These are phyloP conservation scores for Agrocybe pediades DNA, from an alignment of 768 basidiomycete genomes.

Conservation along the genomic window DNA sequence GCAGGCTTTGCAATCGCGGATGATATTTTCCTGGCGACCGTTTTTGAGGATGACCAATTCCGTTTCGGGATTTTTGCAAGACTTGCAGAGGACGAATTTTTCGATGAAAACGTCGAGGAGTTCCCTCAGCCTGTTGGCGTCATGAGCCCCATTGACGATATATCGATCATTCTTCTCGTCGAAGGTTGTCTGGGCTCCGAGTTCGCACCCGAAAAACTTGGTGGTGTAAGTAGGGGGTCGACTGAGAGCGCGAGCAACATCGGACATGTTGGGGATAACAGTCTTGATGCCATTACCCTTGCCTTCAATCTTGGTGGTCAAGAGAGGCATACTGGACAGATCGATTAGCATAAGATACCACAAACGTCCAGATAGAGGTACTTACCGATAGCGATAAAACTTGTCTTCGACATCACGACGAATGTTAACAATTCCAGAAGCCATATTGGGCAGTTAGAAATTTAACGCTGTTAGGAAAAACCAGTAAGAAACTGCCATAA, in stretches of 20 bases:
- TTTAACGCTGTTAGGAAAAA: slow-evolving; percentile 55
- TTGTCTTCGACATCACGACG: slow-evolving; percentile 97
- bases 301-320: slow-evolving; percentile 96
- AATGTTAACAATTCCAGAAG: slow-evolving; percentile 86
- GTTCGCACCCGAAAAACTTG: slow-evolving; percentile 99
- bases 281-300: slow-evolving; percentile 99
- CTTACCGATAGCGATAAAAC: slow-evolving; percentile 91
- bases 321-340: slow-evolving; percentile 81
- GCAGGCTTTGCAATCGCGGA: slow-evolving; percentile 98
- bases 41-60: slow-evolving; percentile 88
- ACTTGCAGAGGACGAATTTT: slow-evolving; percentile 95
- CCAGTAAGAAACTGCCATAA: neutral
- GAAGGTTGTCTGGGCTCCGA: slow-evolving; percentile 95
- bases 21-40: slow-evolving; percentile 81
- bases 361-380: slow-evolving; percentile 5
- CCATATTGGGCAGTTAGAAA: slow-evolving; percentile 69
- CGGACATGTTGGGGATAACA: slow-evolving; percentile 97
- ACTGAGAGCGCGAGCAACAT: slow-evolving; percentile 92
- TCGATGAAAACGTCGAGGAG: slow-evolving; percentile 97
- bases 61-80: slow-evolving; percentile 99
- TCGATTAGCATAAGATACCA: slow-evolving; percentile 6
- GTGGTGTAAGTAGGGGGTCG: slow-evolving; percentile 96
- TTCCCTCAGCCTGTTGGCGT: slow-evolving; percentile 88
- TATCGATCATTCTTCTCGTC: slow-evolving; percentile 97
- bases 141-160: slow-evolving; percentile 98